phyloP scores from a whole-genome alignment of 2,329 filamentous ascomycete species.

The Stemphylium vesicarium region DNA sequence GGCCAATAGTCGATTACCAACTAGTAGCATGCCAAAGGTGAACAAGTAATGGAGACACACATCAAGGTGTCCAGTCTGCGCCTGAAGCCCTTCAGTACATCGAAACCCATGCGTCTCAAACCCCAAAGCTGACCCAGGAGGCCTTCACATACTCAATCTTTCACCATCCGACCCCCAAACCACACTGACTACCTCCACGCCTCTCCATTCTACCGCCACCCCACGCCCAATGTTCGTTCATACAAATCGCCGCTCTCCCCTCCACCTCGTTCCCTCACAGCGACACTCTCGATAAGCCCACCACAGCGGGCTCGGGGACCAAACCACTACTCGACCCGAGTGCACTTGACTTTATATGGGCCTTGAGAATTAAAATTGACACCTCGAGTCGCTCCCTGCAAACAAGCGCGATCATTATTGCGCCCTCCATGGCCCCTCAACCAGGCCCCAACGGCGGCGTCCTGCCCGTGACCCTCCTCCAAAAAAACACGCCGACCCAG shows the following conservation, averaged over 20 bases:
- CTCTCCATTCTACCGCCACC: not conserved
- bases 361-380: too few relatives aligned
- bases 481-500: slow-evolving; percentile 43
- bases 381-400: not conserved
- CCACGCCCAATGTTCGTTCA: slow-evolving; percentile 4
- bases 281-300: slow-evolving; percentile 1
- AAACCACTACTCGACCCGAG: too few relatives aligned
- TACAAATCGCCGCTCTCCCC: slow-evolving; percentile 2
- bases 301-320: not conserved
- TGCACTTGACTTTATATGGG: too few relatives aligned
- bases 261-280: slow-evolving; percentile 3
- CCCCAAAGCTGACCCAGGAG: not conserved
- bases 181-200: not conserved
- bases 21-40: too few relatives aligned
- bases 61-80: too few relatives aligned
- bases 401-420: not conserved
- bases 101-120: not conserved
- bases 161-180: not conserved
- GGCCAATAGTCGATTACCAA: too few relatives aligned
- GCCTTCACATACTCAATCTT: not conserved
- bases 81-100: too few relatives aligned
- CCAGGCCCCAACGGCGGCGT: slow-evolving; percentile 48
- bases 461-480: slow-evolving; percentile 46
- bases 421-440: slow-evolving; percentile 36
- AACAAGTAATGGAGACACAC: too few relatives aligned